Conservation (phyloP, 331 rosid species). For the Cydonia oblonga region DNA sequence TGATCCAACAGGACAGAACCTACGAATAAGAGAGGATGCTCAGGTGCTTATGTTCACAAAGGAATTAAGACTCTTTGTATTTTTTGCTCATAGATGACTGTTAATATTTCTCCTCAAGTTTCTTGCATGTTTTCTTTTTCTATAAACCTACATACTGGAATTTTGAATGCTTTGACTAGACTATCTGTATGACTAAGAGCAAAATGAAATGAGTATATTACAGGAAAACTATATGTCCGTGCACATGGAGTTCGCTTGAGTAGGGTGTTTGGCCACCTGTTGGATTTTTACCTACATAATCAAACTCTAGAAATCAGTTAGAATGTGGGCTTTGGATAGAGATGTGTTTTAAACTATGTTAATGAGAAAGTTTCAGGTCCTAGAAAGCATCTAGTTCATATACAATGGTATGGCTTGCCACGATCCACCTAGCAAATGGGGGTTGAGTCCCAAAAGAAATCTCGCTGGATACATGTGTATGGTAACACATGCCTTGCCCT, state of each 20-base stretch:
- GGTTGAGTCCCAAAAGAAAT: not conserved
- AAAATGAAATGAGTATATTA: not conserved
- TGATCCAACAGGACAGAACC: conserved; percentile 40
- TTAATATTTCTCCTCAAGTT: not conserved
- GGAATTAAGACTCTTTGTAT: not conserved
- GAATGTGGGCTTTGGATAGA: not conserved
- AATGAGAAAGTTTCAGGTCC: not conserved
- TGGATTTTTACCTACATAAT: not conserved
- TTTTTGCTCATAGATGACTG: not conserved
- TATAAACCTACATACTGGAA: not conserved
- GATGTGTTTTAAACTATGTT: not conserved
- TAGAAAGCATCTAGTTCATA: not conserved
- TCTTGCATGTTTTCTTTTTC: not conserved
- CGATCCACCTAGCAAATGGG: not conserved
- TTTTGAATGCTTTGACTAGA: not conserved
- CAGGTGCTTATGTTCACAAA: conserved; percentile 25
- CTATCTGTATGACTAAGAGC: not conserved
- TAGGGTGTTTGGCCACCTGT: not conserved
- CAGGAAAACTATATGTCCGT: not conserved
- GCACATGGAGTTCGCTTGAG: not conserved
- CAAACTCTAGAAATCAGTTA: not conserved
- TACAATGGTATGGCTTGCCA: not conserved
- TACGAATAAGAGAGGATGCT: conserved; percentile 43
- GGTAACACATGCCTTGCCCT: not conserved
- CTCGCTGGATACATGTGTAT: not conserved